Base-by-base conservation (phyloP, 805 yeast genomes). In the Ogataea methanolica region DNA sequence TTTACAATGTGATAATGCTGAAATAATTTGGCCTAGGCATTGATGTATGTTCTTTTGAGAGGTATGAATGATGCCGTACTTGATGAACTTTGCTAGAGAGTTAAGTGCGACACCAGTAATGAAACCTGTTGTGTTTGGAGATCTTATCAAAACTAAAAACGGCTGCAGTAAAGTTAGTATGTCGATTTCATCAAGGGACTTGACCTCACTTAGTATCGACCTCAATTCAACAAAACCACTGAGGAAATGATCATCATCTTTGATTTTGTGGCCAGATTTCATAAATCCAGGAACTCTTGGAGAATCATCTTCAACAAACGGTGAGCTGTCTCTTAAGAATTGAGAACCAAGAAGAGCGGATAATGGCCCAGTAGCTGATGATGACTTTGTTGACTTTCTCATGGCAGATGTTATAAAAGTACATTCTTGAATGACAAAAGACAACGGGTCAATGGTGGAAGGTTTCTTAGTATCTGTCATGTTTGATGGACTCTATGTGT, bases 361-460 rank as follows among this genome's bases (percentile, higher is more conserved):
- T 36, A 91, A 94, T 2, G 90, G 88, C 6, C 84, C 76, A 12
- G 50, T 51, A n/a, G 50, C 44, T 6, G 50, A 44, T 43, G 85
- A 78, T 55, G 85, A 85, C 53, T 87, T 80, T 61, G 90, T 79
- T 53, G 87, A 76, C 61, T 89, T 90, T 46, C 97, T 75, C 96
- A 94, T 89, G 21, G 94, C 90, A 17, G 96, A 83, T 17, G 92
- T 80, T 44, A 94, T 78, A 48, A 83, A 76, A 60, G 88, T 85
- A 65, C 97, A 89, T 70, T 94, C 98, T 61, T 87, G 86, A 51
- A 89, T 82, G 54, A 89, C 85, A 56, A 92, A 80, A 1, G 95
- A 85, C 47, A 85, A 76, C 14, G 95, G 87, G 65, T 88, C 91
- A 44, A 87, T 74, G 7, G 92, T 58, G 16, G 65, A 47, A 6